phyloP scores from a whole-genome alignment of 768 basidiomycete species.

The Boletus vinaceobasis region DNA sequence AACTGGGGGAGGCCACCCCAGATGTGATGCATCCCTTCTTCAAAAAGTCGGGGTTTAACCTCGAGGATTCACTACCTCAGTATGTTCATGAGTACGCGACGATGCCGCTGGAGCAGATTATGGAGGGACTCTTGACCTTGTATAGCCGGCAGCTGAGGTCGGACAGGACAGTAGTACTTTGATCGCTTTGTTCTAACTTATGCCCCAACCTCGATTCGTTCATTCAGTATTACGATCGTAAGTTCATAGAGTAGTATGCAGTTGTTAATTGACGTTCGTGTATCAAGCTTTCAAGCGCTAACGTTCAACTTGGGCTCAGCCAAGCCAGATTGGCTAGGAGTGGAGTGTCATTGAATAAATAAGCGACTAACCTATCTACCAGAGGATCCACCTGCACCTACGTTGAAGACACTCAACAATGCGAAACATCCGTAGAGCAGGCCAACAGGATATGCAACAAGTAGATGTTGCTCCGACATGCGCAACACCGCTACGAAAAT shows the following conservation, averaged over 20 bases:
- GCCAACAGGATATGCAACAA: conserved; percentile 96
- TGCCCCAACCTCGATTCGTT: background rate
- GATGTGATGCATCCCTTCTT: conserved; percentile 87
- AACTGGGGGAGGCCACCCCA: conserved; percentile 84
- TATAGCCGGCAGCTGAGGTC: conserved; percentile 71
- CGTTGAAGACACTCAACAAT: conserved; percentile 86
- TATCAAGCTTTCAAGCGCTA: background rate
- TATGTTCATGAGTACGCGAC: conserved; percentile 87
- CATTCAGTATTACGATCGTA: background rate
- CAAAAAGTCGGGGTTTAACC: conserved; percentile 77
- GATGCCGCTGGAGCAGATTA: conserved; percentile 78
- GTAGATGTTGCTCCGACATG: conserved; percentile 91
- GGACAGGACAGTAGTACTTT: background rate
- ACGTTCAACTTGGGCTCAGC: background rate
- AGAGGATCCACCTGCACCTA: conserved; percentile 34
- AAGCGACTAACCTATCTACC: conserved; percentile 26
- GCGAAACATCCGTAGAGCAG: conserved; percentile 94
- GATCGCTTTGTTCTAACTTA: background rate
- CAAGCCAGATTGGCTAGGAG: background rate
- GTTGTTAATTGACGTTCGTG: background rate
- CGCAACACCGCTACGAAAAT: conserved; percentile 94
- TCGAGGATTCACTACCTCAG: conserved; percentile 82
- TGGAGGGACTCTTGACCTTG: conserved; percentile 71
- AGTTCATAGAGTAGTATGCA: background rate
- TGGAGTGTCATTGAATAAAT: conserved; percentile 8